phyloP scores from a whole-genome alignment of 2,329 filamentous ascomycete species.

The Diaporthe helianthi region DNA sequence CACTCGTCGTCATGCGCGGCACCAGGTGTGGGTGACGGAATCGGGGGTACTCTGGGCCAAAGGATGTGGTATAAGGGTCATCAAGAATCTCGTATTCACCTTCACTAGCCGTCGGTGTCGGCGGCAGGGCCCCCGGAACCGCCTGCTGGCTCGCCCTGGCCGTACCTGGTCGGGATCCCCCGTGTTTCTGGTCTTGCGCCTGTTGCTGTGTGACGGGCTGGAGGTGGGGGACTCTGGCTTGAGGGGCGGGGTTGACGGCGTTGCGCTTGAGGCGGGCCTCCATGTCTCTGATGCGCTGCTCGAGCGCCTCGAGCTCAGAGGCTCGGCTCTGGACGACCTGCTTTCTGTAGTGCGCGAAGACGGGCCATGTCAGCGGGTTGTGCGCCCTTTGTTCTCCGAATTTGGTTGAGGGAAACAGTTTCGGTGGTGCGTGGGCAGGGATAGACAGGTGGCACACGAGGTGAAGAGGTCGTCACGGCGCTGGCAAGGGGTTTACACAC shows the following conservation, averaged over 20 bases:
- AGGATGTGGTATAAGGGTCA: constrained; percentile 35
- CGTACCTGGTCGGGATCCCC: constrained; percentile 61
- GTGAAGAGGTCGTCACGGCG: constrained; percentile 21
- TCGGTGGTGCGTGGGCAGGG: neutral
- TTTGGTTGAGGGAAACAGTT: neutral
- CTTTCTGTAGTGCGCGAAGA: constrained; percentile 64
- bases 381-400: constrained; percentile 7
- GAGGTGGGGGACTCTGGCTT: constrained; percentile 42
- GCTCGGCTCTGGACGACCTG: constrained; percentile 76
- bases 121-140: constrained; percentile 65
- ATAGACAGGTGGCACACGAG: neutral
- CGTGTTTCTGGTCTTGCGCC: constrained; percentile 43
- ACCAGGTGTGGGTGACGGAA: constrained; percentile 34
- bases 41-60: constrained; percentile 35
- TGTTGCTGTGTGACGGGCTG: constrained; percentile 39
- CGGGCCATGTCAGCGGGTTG: constrained; percentile 31
- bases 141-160: constrained; percentile 56
- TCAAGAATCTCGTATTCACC: constrained; percentile 59
- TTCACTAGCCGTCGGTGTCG: constrained; percentile 68
- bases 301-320: constrained; percentile 84
- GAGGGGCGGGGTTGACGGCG: constrained; percentile 36
- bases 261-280: constrained; percentile 73
- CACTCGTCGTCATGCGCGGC: constrained; percentile 34
- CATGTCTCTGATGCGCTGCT: constrained; percentile 83
- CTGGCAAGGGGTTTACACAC: constrained; percentile 59